Conservation (phyloP, 2,329 filamentous ascomycete species). For the Bipolaris bicolor region DNA sequence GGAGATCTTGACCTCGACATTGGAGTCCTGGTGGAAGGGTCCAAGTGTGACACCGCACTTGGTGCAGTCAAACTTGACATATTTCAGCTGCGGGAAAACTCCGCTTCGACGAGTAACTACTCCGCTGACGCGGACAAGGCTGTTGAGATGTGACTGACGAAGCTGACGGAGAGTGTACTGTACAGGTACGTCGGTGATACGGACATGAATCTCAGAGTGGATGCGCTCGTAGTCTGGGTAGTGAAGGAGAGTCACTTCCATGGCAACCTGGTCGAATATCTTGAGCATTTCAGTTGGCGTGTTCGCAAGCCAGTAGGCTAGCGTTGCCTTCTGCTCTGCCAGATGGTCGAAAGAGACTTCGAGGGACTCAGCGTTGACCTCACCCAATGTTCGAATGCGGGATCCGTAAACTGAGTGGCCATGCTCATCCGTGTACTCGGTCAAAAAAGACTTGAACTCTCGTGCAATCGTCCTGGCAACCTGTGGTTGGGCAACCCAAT, state of each 20-base stretch:
- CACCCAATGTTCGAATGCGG: slow-evolving; percentile 92
- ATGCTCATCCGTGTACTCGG: slow-evolving; percentile 89
- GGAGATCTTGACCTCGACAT: slow-evolving; percentile 92
- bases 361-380: slow-evolving; percentile 93
- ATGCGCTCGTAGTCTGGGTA: slow-evolving; percentile 98
- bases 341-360: slow-evolving; percentile 97
- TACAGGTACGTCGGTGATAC: slow-evolving; percentile 92
- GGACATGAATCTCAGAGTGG: slow-evolving; percentile 96
- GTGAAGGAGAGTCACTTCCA: slow-evolving; percentile 94
- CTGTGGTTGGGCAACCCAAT: slow-evolving; percentile 90
- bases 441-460: slow-evolving; percentile 97
- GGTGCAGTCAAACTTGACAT: slow-evolving; percentile 95
- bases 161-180: slow-evolving; percentile 95
- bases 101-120: slow-evolving; percentile 93
- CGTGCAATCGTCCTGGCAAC: slow-evolving; percentile 93
- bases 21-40: slow-evolving; percentile 96
- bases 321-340: slow-evolving; percentile 84
- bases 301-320: slow-evolving; percentile 96
- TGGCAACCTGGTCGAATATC: slow-evolving; percentile 94
- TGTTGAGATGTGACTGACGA: slow-evolving; percentile 94
- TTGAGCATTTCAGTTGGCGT: slow-evolving; percentile 94
- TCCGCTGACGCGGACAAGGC: slow-evolving; percentile 89
- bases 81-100: slow-evolving; percentile 97
- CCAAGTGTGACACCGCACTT: slow-evolving; percentile 93
- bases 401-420: slow-evolving; percentile 94